A percentile compares a stretch with the other conserved stretches of the same genome.
Evolutionary conservation across 2,329 filamentous ascomycete species (phyloP).

Genomic region (Paecilomyces variotii): DNA sequence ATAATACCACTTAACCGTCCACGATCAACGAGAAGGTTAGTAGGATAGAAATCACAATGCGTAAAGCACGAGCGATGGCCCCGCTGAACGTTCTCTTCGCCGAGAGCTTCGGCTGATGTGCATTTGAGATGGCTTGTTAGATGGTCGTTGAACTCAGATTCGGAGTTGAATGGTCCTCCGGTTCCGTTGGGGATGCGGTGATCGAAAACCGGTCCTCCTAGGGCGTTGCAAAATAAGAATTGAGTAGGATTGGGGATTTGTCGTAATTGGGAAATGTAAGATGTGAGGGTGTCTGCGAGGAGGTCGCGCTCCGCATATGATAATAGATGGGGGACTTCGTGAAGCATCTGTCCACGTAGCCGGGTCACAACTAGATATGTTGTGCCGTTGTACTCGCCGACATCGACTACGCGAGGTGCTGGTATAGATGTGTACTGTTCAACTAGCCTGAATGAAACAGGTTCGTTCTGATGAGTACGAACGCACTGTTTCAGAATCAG

Average conservation of each 20-base stretch:
- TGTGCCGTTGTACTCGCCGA: neutral
- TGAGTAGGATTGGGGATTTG: neutral
- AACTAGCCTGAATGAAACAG: neutral
- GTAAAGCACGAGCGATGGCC: conserved; percentile 9
- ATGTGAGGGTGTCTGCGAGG: conserved; percentile 2
- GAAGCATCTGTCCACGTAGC: neutral
- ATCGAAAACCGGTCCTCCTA: conserved; percentile 2
- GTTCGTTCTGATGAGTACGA: neutral
- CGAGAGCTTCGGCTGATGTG: neutral
- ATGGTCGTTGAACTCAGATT: conserved; percentile 4
- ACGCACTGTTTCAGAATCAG: neutral
- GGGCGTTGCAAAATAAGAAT: conserved; percentile 1
- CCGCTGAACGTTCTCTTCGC: neutral
- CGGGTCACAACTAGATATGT: neutral
- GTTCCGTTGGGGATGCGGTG: conserved; percentile 2
- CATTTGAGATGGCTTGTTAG: conserved; percentile 2
- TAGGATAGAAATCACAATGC: conserved; percentile 8
- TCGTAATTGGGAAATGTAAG: conserved; percentile 2
- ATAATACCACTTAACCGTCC: conserved; percentile 12
- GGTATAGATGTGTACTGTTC: neutral
- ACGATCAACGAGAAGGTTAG: conserved; percentile 6
- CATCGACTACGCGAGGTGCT: neutral
- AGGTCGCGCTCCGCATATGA: conserved; percentile 3
- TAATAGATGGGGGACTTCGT: conserved; percentile 2
- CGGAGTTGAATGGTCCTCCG: conserved; percentile 4